Evolutionary conservation across 2,329 filamentous ascomycete species (phyloP), one percentile per base, ranked within the genome.

Genomic region (Madurella mycetomatis): DNA sequence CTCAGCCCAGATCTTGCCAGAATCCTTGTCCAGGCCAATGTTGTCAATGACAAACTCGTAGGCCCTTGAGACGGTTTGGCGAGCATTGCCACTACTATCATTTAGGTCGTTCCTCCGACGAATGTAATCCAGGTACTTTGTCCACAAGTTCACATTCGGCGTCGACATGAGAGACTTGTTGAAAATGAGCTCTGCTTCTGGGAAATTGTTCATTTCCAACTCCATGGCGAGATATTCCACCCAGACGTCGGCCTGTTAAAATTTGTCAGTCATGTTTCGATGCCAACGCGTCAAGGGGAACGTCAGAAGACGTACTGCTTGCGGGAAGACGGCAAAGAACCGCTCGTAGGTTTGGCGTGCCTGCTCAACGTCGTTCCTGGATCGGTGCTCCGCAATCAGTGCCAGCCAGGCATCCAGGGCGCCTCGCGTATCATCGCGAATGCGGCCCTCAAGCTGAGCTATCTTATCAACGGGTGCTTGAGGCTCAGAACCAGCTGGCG

Each of bases 31-130:
- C 63, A 94, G 84, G 30, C 95, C 95, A 58, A 99, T 86, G 62
- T 89, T 88, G 62, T 90, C 83, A 44, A 99, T 83, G 7, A 95
- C 92, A 66, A 96, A 91, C 60, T 97, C 91, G 71, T 96, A 99
- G 2, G 91, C 89, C 60, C 90, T 86, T 17, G 85, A 86, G 53
- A 99, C 86, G 8, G 87, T 88, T 60, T 84, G 81, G 57, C 94
- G 88, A 46, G 90, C 88, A 60, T 85, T 78, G 17, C 90, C 90
- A 39, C 81, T 83, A 1, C 86, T 77, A 67, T 97, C 94, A 65
- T 87, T 90, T 55, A 97, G 76, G 61, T 95, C 92, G 70, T 96
- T 94, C 60, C 90, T 83, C 46, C 94, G 87, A 50, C 94, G 90
- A 59, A 97, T 89, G 69, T 97, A 96, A 71, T 96, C 91, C 58